phyloP scores from a whole-genome alignment of 352 stramenopile genomes.

The Globisporangium mamillatum region DNA sequence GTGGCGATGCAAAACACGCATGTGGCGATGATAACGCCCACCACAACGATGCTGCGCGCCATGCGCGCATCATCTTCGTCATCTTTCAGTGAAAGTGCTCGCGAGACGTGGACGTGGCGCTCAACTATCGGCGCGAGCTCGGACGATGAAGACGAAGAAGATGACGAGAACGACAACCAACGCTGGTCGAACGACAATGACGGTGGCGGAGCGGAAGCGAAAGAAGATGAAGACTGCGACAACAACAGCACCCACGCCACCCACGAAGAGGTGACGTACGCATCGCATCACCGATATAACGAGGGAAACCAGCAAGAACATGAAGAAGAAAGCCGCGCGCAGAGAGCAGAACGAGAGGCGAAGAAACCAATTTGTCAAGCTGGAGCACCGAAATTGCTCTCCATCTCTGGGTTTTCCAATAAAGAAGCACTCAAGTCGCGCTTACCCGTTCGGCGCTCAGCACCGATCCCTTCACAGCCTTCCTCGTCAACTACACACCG shows the following conservation, averaged over 20 bases:
- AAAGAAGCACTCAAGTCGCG: conserved; percentile 19
- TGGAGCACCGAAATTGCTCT: conserved; percentile 12
- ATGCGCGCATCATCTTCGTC: background rate
- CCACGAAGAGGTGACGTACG: background rate
- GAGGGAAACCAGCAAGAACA: background rate
- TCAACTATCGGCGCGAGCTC: conserved; percentile 49
- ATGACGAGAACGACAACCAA: conserved; percentile 7
- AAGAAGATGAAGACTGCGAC: background rate
- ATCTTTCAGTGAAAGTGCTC: background rate
- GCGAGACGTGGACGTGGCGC: conserved; percentile 52
- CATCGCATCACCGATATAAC: background rate
- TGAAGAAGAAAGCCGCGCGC: background rate
- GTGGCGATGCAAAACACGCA: background rate
- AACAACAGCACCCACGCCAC: background rate
- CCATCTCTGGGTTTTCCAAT: conserved; percentile 20
- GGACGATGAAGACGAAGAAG: conserved; percentile 29
- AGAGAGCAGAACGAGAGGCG: background rate
- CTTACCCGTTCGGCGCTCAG: conserved; percentile 6
- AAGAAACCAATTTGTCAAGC: background rate
- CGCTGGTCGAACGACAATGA: conserved; percentile 10
- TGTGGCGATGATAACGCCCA: background rate
- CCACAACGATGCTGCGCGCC: background rate
- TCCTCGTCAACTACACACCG: background rate
- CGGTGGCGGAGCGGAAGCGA: background rate
- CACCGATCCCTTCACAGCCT: background rate